These are phyloP conservation scores for Beauveria varroae DNA, from an alignment of 2,329 filamentous ascomycete genomes.

Conservation along the genomic window DNA sequence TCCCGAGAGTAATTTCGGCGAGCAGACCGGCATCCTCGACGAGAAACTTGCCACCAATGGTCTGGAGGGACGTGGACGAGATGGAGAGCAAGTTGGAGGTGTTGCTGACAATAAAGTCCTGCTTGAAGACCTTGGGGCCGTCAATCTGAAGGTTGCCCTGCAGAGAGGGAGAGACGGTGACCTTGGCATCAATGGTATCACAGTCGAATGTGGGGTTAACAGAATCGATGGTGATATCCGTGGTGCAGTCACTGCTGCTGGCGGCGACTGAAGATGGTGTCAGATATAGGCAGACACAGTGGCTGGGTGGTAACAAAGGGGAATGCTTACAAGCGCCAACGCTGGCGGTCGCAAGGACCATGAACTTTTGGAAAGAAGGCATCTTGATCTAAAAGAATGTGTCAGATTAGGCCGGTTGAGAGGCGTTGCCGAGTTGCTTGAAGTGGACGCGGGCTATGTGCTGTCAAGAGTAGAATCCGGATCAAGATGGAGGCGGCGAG, in stretches of 20 bases:
- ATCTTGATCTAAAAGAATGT: constrained; percentile 3
- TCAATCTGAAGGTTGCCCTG: constrained; percentile 53
- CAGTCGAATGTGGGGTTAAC: constrained; percentile 54
- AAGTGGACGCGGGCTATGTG: background rate
- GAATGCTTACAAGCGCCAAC: background rate
- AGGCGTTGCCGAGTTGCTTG: background rate
- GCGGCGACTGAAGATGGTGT: constrained; percentile 19
- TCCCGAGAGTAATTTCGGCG: constrained; percentile 56
- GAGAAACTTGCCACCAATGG: constrained; percentile 63
- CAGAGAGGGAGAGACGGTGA: constrained; percentile 54
- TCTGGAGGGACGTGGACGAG: constrained; percentile 49
- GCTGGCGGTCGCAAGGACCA: constrained; percentile 16
- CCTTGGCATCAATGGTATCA: constrained; percentile 54
- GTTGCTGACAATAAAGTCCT: constrained; percentile 55
- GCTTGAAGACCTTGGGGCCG: constrained; percentile 49
- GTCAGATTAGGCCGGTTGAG: background rate
- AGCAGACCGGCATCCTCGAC: constrained; percentile 64
- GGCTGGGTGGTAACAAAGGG: background rate
- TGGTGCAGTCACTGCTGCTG: constrained; percentile 26
- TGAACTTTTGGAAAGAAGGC: constrained; percentile 22
- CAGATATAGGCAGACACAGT: background rate
- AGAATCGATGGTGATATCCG: constrained; percentile 58
- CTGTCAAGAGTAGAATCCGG: background rate
- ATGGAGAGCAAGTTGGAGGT: constrained; percentile 53
- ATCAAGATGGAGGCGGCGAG: background rate